Conservation (phyloP, 2,329 filamentous ascomycete species). For the Trichoderma endophyticum region DNA sequence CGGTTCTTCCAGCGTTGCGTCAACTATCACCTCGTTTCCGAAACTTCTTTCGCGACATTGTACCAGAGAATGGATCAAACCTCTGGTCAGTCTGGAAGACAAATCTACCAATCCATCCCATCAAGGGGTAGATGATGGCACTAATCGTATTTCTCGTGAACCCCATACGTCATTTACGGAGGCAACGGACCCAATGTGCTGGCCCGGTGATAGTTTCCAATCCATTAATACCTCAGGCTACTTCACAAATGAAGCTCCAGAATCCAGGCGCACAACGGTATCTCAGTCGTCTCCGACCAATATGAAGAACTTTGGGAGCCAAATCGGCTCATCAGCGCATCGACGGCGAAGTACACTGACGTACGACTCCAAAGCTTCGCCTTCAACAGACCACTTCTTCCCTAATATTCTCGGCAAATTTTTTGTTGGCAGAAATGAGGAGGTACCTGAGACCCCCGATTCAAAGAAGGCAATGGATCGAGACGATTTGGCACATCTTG, state of each 20-base stretch:
- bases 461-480: neutral
- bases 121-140: constrained; percentile 33
- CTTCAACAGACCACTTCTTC: constrained; percentile 20
- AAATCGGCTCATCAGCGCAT: constrained; percentile 26
- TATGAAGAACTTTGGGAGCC: constrained; percentile 25
- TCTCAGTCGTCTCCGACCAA: neutral
- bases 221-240: constrained; percentile 25
- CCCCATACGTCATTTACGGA: constrained; percentile 14
- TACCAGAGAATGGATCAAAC: constrained; percentile 34
- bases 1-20: constrained; percentile 22
- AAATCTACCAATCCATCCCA: constrained; percentile 25
- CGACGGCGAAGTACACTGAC: constrained; percentile 28
- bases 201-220: constrained; percentile 20
- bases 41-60: constrained; percentile 31
- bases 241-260: constrained; percentile 20
- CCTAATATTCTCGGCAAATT: constrained; percentile 31
- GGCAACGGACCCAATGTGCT: constrained; percentile 18
- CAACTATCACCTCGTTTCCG: constrained; percentile 36
- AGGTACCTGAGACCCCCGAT: constrained; percentile 18
- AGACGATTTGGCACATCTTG: neutral
- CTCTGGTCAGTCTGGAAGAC: constrained; percentile 24
- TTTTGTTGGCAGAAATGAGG: constrained; percentile 26
- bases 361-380: constrained; percentile 3
- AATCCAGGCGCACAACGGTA: constrained; percentile 6
- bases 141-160: constrained; percentile 16